Conservation (phyloP, 2,329 filamentous ascomycete genomes). For the Apiospora pterosperma region DNA sequence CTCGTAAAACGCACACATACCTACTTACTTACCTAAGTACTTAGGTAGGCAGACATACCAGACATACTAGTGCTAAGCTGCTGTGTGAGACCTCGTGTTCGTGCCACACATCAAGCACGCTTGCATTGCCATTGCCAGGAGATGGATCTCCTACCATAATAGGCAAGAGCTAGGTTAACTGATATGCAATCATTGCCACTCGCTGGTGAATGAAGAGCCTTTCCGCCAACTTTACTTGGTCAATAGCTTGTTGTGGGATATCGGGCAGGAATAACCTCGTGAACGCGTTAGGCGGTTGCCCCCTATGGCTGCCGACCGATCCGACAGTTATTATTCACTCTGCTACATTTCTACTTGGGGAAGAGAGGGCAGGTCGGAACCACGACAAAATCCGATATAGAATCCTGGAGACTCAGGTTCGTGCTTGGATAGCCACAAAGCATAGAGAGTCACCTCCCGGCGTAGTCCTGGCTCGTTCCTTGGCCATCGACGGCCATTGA, state of each 20-base stretch:
- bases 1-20: background rate
- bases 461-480: background rate
- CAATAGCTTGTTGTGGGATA: background rate
- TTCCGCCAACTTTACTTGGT: background rate
- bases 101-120: background rate
- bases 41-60: background rate
- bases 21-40: too few relatives aligned
- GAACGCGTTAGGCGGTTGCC: background rate
- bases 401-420: background rate
- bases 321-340: background rate
- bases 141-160: background rate
- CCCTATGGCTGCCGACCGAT: background rate
- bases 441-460: background rate
- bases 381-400: background rate
- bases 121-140: background rate
- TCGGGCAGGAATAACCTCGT: background rate
- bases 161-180: background rate
- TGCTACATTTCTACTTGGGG: background rate
- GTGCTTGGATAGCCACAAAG: background rate
- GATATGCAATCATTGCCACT: background rate
- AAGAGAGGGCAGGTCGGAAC: background rate
- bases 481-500: background rate
- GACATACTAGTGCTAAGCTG: background rate
- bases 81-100: slow-evolving; percentile 1
- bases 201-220: background rate